These are phyloP conservation scores for Rhizopogon rudus DNA, from an alignment of 768 basidiomycete species.

Conservation along the genomic window DNA sequence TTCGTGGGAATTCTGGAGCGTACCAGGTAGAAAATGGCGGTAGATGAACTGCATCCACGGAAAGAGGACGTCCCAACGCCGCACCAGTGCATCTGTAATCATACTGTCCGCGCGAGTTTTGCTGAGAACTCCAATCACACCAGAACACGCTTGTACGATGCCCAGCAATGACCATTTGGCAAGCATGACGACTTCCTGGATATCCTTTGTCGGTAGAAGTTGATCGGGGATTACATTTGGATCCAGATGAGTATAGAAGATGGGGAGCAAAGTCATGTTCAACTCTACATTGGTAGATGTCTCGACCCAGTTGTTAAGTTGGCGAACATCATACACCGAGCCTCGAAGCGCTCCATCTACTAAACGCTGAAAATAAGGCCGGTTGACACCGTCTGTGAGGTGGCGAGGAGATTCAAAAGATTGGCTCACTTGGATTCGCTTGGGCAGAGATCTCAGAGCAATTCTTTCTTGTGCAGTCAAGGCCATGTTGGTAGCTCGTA, in stretches of 20 bases:
- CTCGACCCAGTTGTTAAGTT: not conserved
- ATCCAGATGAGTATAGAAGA: slow-evolving; percentile 3
- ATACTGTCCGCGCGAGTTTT: not conserved
- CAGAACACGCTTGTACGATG: not conserved
- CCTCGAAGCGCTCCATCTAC: not conserved
- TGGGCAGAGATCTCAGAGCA: not conserved
- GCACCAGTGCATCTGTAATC: not conserved
- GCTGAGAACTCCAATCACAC: not conserved
- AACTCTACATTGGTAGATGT: not conserved
- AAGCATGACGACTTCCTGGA: not conserved
- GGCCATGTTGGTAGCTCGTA: not conserved
- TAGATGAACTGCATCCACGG: slow-evolving; percentile 1
- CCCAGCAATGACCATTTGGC: not conserved
- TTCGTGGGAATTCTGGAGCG: not conserved
- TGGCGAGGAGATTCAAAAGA: not conserved
- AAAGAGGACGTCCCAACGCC: not conserved
- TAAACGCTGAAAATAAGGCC: not conserved
- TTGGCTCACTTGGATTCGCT: not conserved
- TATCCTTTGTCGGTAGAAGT: not conserved
- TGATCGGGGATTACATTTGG: not conserved
- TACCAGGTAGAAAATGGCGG: not conserved
- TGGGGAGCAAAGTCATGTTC: not conserved
- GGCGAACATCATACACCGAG: not conserved
- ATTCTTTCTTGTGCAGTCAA: slow-evolving; percentile 1
- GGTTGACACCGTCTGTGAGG: not conserved